These are phyloP conservation scores for Lachnellula subtilissima DNA, from an alignment of 2,329 filamentous ascomycete genomes.

Conservation along the genomic window DNA sequence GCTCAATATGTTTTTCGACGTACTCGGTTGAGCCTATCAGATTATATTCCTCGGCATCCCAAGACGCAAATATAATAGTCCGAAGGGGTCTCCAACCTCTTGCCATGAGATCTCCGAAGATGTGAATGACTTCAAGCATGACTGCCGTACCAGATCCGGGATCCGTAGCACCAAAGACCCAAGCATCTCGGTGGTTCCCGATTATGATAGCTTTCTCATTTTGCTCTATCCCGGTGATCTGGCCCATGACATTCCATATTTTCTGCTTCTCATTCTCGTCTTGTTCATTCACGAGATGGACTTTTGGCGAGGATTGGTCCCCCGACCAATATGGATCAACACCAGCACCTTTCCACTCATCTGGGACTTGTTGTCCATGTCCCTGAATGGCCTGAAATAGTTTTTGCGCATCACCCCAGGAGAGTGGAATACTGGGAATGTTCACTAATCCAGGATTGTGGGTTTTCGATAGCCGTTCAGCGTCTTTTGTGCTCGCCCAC, in stretches of 20 bases:
- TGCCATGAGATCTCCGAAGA: slow-evolving; percentile 72
- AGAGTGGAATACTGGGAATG: slow-evolving; percentile 85
- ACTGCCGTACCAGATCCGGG: slow-evolving; percentile 86
- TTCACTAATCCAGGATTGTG: slow-evolving; percentile 68
- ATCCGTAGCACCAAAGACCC: slow-evolving; percentile 82
- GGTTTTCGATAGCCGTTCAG: slow-evolving; percentile 62
- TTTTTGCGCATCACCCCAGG: slow-evolving; percentile 82
- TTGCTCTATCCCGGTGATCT: slow-evolving; percentile 80
- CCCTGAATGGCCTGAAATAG: slow-evolving; percentile 73
- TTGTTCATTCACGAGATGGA: slow-evolving; percentile 80
- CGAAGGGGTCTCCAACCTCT: slow-evolving; percentile 86
- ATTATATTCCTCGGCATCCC: slow-evolving; percentile 94
- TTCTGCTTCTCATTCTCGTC: slow-evolving; percentile 77
- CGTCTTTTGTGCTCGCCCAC: slow-evolving; percentile 65
- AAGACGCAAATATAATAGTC: slow-evolving; percentile 95
- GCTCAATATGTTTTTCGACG: slow-evolving; percentile 77
- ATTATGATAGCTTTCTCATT: slow-evolving; percentile 78
- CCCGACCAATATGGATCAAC: slow-evolving; percentile 86
- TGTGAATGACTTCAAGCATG: slow-evolving; percentile 80
- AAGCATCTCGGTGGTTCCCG: slow-evolving; percentile 89
- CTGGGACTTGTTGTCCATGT: slow-evolving; percentile 62
- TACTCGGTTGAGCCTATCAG: slow-evolving; percentile 90
- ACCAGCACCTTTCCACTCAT: slow-evolving; percentile 72
- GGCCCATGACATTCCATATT: slow-evolving; percentile 88
- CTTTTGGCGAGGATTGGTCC: slow-evolving; percentile 65